These are phyloP conservation scores for Pseudomonodictys pantanalensis DNA, from an alignment of 495 filamentous ascomycete genomes.

Conservation along the genomic window DNA sequence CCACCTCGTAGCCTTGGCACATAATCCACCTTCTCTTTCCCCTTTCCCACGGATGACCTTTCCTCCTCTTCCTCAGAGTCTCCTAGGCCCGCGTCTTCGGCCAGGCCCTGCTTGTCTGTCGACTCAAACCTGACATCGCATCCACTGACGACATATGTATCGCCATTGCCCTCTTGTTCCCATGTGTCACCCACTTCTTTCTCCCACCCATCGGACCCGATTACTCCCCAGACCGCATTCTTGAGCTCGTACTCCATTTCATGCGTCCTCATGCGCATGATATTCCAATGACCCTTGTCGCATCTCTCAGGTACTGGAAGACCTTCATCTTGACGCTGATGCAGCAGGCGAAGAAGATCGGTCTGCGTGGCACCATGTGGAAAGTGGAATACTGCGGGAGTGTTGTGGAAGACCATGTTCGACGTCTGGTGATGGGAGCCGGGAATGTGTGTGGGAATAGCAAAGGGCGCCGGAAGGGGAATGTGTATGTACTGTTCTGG, in stretches of 20 bases:
- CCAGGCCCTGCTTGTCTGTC: too few relatives aligned
- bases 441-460: background rate
- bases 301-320: background rate
- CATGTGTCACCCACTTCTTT: background rate
- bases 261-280: slow-evolving; percentile 3
- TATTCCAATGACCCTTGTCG: background rate
- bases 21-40: too few relatives aligned
- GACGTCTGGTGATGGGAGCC: background rate
- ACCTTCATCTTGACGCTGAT: background rate
- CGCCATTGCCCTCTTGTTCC: background rate
- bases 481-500: background rate
- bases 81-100: too few relatives aligned
- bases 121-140: slow-evolving; percentile 1
- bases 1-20: too few relatives aligned
- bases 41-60: too few relatives aligned
- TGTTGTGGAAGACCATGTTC: background rate
- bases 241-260: slow-evolving; percentile 11
- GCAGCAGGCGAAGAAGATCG: background rate
- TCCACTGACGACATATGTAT: background rate
- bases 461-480: background rate
- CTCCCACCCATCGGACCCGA: background rate
- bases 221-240: background rate
- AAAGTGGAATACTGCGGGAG: slow-evolving; percentile 1
- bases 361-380: background rate
- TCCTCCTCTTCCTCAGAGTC: too few relatives aligned